Evolutionary conservation across 1,284 basidiomycete genomes (phyloP).

Genomic region (Chalciporus sp.): DNA sequence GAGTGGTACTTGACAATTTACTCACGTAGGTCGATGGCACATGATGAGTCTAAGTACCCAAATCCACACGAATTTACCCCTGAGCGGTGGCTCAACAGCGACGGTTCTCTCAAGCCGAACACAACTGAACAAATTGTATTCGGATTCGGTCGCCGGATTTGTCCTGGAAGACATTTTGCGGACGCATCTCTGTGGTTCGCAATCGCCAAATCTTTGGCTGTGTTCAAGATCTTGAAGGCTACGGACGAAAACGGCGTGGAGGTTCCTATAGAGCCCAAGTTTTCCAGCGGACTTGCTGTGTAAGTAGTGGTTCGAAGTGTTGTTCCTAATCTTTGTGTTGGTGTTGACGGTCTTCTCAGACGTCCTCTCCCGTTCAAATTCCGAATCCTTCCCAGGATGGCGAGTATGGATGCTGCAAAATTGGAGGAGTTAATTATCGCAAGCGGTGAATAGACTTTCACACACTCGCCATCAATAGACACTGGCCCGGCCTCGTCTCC

Average conservation of each 20-base stretch:
- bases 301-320: conserved; percentile 12
- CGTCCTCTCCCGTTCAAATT: conserved; percentile 26
- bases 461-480: too few relatives aligned
- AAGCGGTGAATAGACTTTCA: not conserved
- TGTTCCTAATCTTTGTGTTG: not conserved
- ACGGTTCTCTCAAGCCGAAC: conserved; percentile 15
- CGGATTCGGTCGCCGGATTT: conserved; percentile 30
- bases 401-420: conserved; percentile 5
- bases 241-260: conserved; percentile 27
- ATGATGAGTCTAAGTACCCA: conserved; percentile 20
- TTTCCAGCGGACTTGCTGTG: conserved; percentile 12
- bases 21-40: conserved; percentile 24
- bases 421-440: conserved; percentile 22
- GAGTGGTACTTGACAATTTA: not conserved
- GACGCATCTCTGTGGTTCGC: conserved; percentile 20
- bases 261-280: conserved; percentile 20
- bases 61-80: conserved; percentile 22
- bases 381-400: conserved; percentile 17
- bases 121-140: conserved; percentile 12
- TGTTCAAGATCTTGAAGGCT: conserved; percentile 18
- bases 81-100: conserved; percentile 25
- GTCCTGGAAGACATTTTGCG: conserved; percentile 22
- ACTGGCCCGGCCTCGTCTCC: too few relatives aligned
- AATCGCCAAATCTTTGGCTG: conserved; percentile 20
- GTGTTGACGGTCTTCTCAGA: conserved; percentile 1